Conservation (phyloP, 2,329 filamentous ascomycete genomes). For the Beauveria australis region DNA sequence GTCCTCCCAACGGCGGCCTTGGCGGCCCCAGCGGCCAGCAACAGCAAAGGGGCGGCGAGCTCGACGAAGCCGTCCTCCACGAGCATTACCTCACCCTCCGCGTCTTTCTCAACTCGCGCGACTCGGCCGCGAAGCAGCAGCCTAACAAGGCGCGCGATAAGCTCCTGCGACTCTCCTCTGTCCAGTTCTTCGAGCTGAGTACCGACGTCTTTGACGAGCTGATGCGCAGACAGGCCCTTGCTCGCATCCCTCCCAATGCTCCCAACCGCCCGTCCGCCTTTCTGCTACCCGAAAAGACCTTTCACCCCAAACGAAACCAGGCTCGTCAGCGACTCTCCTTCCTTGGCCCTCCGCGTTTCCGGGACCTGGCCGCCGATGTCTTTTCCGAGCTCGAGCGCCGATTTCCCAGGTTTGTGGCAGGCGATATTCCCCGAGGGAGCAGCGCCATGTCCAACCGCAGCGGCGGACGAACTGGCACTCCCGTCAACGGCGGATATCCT, state of each 20-base stretch:
- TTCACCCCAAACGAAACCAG: conserved; percentile 96
- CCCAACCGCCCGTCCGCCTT: conserved; percentile 56
- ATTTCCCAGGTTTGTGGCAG: conserved; percentile 70
- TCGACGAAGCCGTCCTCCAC: conserved; percentile 53
- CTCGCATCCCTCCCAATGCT: conserved; percentile 44
- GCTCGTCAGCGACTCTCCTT: conserved; percentile 93
- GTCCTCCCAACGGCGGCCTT: conserved; percentile 37
- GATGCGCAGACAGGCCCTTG: conserved; percentile 69
- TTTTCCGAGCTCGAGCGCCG: conserved; percentile 90
- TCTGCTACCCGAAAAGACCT: conserved; percentile 75
- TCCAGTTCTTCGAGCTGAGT: conserved; percentile 95
- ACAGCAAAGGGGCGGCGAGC: conserved; percentile 40
- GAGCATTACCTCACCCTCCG: conserved; percentile 79
- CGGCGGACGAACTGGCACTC: conserved; percentile 51
- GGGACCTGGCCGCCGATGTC: conserved; percentile 89
- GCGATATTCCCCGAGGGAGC: conserved; percentile 58
- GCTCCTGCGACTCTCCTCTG: conserved; percentile 75
- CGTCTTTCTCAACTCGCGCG: conserved; percentile 66
- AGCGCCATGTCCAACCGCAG: conserved; percentile 59
- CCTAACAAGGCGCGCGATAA: conserved; percentile 93
- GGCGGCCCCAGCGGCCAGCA: conserved; percentile 13
- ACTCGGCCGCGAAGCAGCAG: conserved; percentile 65
- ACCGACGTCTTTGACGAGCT: conserved; percentile 97
- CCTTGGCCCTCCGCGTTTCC: conserved; percentile 76
- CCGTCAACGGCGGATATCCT: conserved; percentile 48